Base-by-base conservation (phyloP, 1,139 yeast species). In the Diutina scorzettiae region DNA sequence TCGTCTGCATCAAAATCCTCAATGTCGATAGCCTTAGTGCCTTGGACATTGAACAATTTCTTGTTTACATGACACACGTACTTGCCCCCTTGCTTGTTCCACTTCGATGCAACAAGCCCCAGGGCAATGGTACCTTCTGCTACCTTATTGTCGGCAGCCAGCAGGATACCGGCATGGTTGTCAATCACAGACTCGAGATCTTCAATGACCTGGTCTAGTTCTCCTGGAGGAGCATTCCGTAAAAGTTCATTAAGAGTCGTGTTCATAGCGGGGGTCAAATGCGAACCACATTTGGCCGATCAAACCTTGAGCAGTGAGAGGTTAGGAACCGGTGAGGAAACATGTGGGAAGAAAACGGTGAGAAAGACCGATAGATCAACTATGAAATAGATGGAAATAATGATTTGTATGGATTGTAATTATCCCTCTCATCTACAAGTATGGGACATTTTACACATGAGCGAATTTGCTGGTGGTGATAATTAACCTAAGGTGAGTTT, bases 21-120 rank as follows among this genome's bases (percentile, higher is more conserved):
- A 31, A 78, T 54, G 49, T 78, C 82, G 37, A 73, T 62, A 16
- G 73, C 78, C 43, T 52, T 56, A 40, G 58, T 60, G 8, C 53
- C 49, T 5, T 87, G 87, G 44, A 83, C 76, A 44, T 73, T 71
- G 57, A 84, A 83, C 43, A 66, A 62, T 46, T 70, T 58, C 37
- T 73, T 72, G 33, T 60, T 59, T 4, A 66, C 51, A 43, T 53
- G 61, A 50, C 69, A 73, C 44, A 64, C 53, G 48, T 59, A 68
- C 47, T 69, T 69, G 12, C 32, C 39, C 8, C 21, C 28, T 6
- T 40, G 23, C 30, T 64, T 65, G 48, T 62, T 67, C 49, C 54
- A 54, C 43, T 55, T 53, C 40, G 63, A 57, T 20, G 69, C 71
- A 43, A 68, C 58, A 46, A 48, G 45, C 3, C 55, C 53, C 0